Conservation (phyloP, 306 rosid genomes). For the Cajanus cajan region DNA sequence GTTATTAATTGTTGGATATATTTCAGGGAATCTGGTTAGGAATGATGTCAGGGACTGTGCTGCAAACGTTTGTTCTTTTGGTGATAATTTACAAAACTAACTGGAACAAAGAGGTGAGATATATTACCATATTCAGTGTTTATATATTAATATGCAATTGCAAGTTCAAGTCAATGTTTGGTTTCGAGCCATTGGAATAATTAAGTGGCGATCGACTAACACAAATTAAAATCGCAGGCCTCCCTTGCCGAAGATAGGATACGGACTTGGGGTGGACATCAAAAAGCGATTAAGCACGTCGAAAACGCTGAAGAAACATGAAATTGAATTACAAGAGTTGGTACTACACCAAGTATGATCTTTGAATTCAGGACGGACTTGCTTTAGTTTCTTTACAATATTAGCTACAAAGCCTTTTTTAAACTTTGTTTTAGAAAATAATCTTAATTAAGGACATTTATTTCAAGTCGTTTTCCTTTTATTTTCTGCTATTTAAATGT, state of each 20-base stretch:
- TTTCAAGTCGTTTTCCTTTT: too few relatives aligned
- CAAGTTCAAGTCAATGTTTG: neutral
- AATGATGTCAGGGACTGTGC: constrained; percentile 31
- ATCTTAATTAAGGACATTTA: too few relatives aligned
- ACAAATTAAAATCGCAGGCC: neutral
- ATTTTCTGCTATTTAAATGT: too few relatives aligned
- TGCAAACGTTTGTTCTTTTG: constrained; percentile 28
- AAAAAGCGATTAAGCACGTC: neutral
- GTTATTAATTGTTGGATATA: neutral
- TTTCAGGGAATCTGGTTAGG: constrained; percentile 33
- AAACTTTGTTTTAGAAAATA: too few relatives aligned
- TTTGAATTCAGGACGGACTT: neutral
- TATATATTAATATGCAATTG: neutral
- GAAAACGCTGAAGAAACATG: neutral
- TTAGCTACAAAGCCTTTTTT: neutral
- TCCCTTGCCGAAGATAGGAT: constrained; percentile 40
- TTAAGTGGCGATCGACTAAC: neutral
- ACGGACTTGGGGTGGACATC: constrained; percentile 32
- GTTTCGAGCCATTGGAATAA: neutral
- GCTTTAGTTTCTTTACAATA: too few relatives aligned
- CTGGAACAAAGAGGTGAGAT: constrained; percentile 26
- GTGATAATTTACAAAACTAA: constrained; percentile 28
- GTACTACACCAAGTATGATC: neutral
- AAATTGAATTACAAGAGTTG: neutral
- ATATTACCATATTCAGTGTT: neutral